These are phyloP conservation scores for Saccharomycopsis babjevae DNA, from an alignment of 805 yeast genomes.

Conservation along the genomic window DNA sequence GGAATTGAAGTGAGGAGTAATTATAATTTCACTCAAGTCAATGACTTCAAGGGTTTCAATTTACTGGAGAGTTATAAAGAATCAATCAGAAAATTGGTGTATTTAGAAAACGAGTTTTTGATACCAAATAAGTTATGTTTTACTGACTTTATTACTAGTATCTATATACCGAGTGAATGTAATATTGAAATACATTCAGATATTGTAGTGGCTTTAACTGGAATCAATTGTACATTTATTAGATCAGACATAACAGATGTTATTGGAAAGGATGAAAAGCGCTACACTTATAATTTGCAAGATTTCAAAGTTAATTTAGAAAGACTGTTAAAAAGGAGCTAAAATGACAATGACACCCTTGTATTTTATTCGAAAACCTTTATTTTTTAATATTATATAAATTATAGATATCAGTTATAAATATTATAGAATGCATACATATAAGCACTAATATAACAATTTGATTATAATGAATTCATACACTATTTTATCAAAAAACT, in stretches of 20 bases:
- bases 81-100: slow-evolving; percentile 1
- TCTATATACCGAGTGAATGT: slow-evolving; percentile 43
- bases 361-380: neutral
- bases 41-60: neutral
- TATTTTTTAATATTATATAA: neutral
- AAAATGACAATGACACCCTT: neutral
- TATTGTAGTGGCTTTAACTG: slow-evolving; percentile 28
- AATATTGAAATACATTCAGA: slow-evolving; percentile 41
- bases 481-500: too few relatives aligned
- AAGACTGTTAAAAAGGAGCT: neutral
- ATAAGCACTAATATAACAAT: too few relatives aligned
- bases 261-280: neutral
- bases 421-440: too few relatives aligned
- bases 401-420: too few relatives aligned
- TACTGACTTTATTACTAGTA: slow-evolving; percentile 49
- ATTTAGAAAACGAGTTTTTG: slow-evolving; percentile 1
- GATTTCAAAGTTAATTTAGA: slow-evolving; percentile 29
- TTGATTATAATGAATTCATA: too few relatives aligned
- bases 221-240: slow-evolving; percentile 39
- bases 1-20: slow-evolving; percentile 13
- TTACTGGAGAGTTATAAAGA: neutral
- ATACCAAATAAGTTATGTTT: slow-evolving; percentile 23
- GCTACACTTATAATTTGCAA: slow-evolving; percentile 27
- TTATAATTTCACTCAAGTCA: neutral
- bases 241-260: slow-evolving; percentile 23